Evolutionary conservation across 2,329 filamentous ascomycete species (phyloP), one percentile per base, ranked within the genome.

Genomic region (Aureobasidium sp.): DNA sequence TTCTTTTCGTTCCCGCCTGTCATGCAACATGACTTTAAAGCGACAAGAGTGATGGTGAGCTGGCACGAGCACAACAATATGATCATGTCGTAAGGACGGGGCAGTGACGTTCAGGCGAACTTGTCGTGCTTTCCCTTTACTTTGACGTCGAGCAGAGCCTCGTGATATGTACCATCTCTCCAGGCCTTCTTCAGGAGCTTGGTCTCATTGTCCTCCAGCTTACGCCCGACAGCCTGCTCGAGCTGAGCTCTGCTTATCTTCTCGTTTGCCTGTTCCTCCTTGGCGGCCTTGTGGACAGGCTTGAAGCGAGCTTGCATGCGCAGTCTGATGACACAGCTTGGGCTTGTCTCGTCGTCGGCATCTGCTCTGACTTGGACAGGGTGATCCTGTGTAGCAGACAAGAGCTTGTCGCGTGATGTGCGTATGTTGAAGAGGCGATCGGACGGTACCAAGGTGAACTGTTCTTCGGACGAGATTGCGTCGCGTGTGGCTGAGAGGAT

Each of bases 241-340:
- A 96, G 53, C 70, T 96, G 89, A 63, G 85, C 85, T 57, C 87
- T 79, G 63, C 84, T 91, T 54, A 98, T 88, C 74, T 91, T 95
- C 62, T 91, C 84, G 60, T 79, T 78, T 0, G 87, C 86, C 73
- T 86, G 93, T 59, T 88, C 86, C 66, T 90, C 89, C 71, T 90
- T 94, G 0, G 78, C 80, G 8, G 85, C 85, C 69, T 85, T 87
- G 40, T 93, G 70, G 58, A 80, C 79, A 7, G 91, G 90, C 75
- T 96, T 96, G 74, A 95, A 97, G 47, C 88, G 79, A 19, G 91
- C 89, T 72, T 97, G 91, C 90, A 97, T 96, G 51, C 90, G 85
- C 62, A 97, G 80, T 45, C 88, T 79, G 56, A 95, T 67, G 6
- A 83, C 85, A 8, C 88, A 89, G 61, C 79, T 79, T 63, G 86